Percentiles rank a stretch among this genome's conserved stretches.
phyloP scores from a whole-genome alignment of 495 filamentous ascomycete species.

The Hapsidospora chrysogenum region DNA sequence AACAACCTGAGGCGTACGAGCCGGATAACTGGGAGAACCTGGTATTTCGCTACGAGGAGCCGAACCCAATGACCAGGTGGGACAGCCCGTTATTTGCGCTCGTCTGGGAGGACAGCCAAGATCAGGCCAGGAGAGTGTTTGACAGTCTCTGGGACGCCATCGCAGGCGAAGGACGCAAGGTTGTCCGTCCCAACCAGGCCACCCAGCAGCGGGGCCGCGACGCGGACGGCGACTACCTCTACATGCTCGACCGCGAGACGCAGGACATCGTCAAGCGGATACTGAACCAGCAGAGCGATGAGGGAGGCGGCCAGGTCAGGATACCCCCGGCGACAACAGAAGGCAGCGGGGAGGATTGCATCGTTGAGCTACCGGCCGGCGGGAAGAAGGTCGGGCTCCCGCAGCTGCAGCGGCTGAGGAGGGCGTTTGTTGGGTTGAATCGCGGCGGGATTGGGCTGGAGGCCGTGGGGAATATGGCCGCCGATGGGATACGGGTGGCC shows the following conservation, averaged over 20 bases:
- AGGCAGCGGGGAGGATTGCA: conserved; percentile 18
- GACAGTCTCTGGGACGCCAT: conserved; percentile 64
- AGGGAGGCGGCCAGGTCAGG: conserved; percentile 34
- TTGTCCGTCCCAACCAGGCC: conserved; percentile 61
- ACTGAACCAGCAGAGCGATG: conserved; percentile 51
- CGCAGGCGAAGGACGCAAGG: conserved; percentile 37
- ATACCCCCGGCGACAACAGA: conserved; percentile 12
- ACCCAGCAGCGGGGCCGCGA: conserved; percentile 50
- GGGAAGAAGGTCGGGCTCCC: conserved; percentile 46
- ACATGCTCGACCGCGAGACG: conserved; percentile 70
- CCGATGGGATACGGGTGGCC: conserved; percentile 41
- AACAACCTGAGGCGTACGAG: conserved; percentile 37
- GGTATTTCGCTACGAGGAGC: conserved; percentile 90
- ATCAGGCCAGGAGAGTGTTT: conserved; percentile 20
- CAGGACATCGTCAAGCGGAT: conserved; percentile 68
- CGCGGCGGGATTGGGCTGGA: conserved; percentile 33
- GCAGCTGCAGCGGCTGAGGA: conserved; percentile 62
- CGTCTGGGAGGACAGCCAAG: conserved; percentile 56
- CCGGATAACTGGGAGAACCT: conserved; percentile 73
- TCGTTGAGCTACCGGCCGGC: conserved; percentile 40
- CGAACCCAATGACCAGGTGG: conserved; percentile 88
- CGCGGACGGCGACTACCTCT: conserved; percentile 61
- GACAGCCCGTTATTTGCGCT: conserved; percentile 89
- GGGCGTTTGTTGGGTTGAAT: conserved; percentile 77
- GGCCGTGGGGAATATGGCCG: conserved; percentile 24